Percentiles rank a stretch among this genome's conserved stretches.
These are phyloP conservation scores for Fragaria vesca DNA, from an alignment of 306 rosid genomes.

Conservation along the genomic window DNA sequence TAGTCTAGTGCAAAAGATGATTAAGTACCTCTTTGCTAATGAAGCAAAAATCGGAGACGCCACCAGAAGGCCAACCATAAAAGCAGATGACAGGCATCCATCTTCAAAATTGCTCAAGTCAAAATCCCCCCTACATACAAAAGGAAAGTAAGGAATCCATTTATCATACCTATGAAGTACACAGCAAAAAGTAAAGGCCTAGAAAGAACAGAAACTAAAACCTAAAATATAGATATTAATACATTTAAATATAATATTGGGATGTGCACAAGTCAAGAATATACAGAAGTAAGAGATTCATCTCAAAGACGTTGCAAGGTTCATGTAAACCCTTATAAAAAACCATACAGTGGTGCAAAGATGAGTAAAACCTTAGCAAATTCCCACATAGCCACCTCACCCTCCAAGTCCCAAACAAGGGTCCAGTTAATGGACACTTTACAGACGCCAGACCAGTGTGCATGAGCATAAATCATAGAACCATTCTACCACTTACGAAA, in stretches of 20 bases:
- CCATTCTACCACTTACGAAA: background rate
- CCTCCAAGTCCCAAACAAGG: background rate
- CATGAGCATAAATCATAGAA: background rate
- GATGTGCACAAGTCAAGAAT: background rate
- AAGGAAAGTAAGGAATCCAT: slow-evolving; percentile 3
- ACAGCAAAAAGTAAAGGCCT: background rate
- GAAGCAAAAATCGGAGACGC: slow-evolving; percentile 93
- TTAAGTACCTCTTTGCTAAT: slow-evolving; percentile 68
- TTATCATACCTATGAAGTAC: background rate
- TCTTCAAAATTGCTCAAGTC: slow-evolving; percentile 86
- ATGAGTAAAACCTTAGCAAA: background rate
- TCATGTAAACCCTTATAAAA: background rate
- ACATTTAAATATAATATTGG: background rate
- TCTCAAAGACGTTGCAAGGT: background rate
- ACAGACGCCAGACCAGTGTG: background rate
- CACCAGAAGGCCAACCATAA: slow-evolving; percentile 92
- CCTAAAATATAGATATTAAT: background rate
- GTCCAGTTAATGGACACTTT: background rate
- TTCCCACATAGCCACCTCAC: background rate
- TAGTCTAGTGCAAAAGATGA: background rate
- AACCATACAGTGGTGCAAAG: background rate
- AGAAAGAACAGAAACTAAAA: background rate
- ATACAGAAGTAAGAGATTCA: background rate
- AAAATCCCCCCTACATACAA: slow-evolving; percentile 75
- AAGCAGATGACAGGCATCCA: slow-evolving; percentile 88